Conservation (phyloP, 345 rosid genomes). For the Citrus sp. region DNA sequence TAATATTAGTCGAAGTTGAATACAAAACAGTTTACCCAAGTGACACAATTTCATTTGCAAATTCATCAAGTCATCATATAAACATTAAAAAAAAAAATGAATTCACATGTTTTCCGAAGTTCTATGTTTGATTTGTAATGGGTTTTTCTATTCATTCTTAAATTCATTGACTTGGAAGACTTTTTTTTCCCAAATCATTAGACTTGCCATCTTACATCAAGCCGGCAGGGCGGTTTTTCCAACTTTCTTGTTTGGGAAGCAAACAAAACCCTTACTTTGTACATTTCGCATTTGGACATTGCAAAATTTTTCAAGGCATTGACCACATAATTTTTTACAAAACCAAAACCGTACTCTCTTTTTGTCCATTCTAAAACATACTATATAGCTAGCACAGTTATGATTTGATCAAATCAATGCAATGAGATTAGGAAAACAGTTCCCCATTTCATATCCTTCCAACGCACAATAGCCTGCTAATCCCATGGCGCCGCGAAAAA, state of each 20-base stretch:
- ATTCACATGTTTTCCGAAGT: background rate
- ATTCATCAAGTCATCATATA: background rate
- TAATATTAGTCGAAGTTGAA: background rate
- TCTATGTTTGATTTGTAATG: background rate
- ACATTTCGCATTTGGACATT: background rate
- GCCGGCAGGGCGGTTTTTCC: slow-evolving; percentile 23
- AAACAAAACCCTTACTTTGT: slow-evolving; percentile 9
- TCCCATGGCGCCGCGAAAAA: slow-evolving; percentile 31
- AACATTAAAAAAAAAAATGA: background rate
- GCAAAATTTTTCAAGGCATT: background rate
- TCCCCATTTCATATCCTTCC: background rate
- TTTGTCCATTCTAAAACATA: background rate
- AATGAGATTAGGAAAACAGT: background rate
- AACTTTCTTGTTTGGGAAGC: background rate
- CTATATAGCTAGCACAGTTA: background rate
- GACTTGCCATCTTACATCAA: slow-evolving; percentile 2
- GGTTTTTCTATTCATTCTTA: background rate
- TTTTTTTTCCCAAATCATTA: background rate
- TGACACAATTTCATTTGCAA: background rate
- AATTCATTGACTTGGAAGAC: background rate
- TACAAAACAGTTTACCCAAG: background rate
- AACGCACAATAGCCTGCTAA: background rate
- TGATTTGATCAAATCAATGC: background rate
- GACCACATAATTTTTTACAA: background rate
- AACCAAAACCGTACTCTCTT: background rate